Conservation (phyloP, 108 stramenopile species). For the Pseudonitzschia delicatissima region DNA sequence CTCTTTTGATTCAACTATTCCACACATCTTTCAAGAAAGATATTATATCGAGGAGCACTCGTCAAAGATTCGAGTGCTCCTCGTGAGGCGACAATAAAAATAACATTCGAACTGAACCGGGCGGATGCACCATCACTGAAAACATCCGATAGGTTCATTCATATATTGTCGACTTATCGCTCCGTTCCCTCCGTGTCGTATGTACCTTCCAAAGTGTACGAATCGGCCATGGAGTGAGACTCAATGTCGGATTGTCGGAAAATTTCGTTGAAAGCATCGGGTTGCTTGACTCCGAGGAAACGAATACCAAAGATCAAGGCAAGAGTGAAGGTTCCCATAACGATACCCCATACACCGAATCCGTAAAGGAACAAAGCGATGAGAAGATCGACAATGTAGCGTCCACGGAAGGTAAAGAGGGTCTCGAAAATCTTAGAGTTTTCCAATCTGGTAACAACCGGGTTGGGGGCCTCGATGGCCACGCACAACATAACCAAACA, state of each 20-base stretch:
- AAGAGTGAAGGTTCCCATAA: slow-evolving; percentile 44
- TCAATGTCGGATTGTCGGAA: slow-evolving; percentile 63
- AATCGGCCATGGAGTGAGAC: slow-evolving; percentile 33
- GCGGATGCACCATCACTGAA: no score
- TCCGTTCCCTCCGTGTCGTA: slow-evolving; percentile 40
- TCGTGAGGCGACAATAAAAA: no score
- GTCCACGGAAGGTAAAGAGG: slow-evolving; percentile 65
- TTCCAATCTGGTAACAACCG: slow-evolving; percentile 42
- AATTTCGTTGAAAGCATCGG: slow-evolving; percentile 68
- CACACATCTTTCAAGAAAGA: no score
- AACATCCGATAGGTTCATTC: no score
- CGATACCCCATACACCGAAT: slow-evolving; percentile 56
- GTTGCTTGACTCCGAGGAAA: slow-evolving; percentile 66
- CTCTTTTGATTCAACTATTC: no score
- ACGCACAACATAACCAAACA: slow-evolving; percentile 56
- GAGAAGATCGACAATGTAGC: slow-evolving; percentile 62
- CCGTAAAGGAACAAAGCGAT: slow-evolving; percentile 52
- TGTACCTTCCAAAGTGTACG: slow-evolving; percentile 52
- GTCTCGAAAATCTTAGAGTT: slow-evolving; percentile 30
- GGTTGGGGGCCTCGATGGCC: slow-evolving; percentile 48
- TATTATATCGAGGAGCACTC: no score
- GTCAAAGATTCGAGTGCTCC: no score
- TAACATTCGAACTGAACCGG: no score
- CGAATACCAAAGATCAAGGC: slow-evolving; percentile 69
- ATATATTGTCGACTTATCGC: no score